Conservation (phyloP, 345 rosid species). For the Corymbia maculata region DNA sequence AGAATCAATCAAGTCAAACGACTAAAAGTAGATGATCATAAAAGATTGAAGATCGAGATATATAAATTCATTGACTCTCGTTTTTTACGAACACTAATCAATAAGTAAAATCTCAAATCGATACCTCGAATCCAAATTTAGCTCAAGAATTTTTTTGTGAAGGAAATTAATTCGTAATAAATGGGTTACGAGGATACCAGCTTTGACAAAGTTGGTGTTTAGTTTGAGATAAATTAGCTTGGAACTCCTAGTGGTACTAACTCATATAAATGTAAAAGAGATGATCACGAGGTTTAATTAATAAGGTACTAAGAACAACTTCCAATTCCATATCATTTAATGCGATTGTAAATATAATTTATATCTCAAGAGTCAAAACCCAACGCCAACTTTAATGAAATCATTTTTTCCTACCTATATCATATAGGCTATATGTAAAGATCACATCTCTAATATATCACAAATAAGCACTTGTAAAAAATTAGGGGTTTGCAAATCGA, state of each 20-base stretch:
- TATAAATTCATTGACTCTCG: accelerated
- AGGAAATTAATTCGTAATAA: too few species aligned
- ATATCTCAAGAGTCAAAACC: background rate
- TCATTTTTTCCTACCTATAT: background rate
- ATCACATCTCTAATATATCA: background rate
- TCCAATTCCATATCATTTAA: background rate
- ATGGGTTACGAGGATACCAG: background rate
- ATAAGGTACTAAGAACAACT: background rate
- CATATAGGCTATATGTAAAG: too few species aligned
- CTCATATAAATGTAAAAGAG: background rate
- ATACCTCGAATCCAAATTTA: too few species aligned
- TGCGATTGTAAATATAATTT: background rate
- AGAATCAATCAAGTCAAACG: too few species aligned
- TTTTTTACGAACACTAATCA: too few species aligned
- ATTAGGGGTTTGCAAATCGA: too few species aligned
- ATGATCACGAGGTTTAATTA: background rate
- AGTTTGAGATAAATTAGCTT: too few species aligned
- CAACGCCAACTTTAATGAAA: background rate
- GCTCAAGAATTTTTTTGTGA: background rate
- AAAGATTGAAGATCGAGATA: background rate
- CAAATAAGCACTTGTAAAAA: background rate
- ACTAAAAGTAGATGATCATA: background rate
- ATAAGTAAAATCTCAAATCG: background rate
- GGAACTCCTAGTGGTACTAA: too few species aligned
- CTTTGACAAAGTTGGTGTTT: too few species aligned